Evolutionary conservation across 1,284 basidiomycete genomes (phyloP).

Genomic region (Tilletia walkeri): DNA sequence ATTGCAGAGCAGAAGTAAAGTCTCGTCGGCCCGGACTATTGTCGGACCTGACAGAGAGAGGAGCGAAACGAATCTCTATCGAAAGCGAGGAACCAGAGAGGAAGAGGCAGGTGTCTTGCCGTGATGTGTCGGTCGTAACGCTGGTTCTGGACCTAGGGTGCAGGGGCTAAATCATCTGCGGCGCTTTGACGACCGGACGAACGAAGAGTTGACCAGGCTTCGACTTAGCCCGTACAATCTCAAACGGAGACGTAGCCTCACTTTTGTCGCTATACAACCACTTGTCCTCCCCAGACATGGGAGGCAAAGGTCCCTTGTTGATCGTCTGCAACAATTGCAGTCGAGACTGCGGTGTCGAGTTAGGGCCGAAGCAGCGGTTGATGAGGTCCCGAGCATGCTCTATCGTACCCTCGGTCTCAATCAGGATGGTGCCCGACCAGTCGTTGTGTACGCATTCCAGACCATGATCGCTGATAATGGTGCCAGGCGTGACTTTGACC

Average conservation of each 20-base stretch:
- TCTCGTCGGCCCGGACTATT: too few species aligned
- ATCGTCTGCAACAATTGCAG: background rate
- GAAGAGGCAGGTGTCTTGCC: too few species aligned
- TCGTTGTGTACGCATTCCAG: constrained; percentile 33
- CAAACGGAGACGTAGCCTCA: constrained; percentile 1
- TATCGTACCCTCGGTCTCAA: constrained; percentile 51
- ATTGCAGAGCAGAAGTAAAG: too few species aligned
- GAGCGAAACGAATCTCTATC: too few species aligned
- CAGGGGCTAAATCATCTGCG: background rate
- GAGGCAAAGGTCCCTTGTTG: background rate
- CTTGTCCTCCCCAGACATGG: background rate
- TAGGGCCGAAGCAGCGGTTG: constrained; percentile 27
- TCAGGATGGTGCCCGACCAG: constrained; percentile 37
- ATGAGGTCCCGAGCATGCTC: constrained; percentile 50
- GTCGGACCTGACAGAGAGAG: too few species aligned
- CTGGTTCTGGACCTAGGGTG: background rate
- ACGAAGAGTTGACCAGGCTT: background rate
- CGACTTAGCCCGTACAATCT: constrained; percentile 10
- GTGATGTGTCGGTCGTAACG: background rate
- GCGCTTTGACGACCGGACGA: constrained; percentile 3
- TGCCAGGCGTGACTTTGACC: constrained; percentile 39
- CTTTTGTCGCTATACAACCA: constrained; percentile 2
- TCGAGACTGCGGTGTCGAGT: background rate
- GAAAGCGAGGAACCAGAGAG: too few species aligned
- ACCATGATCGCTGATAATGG: constrained; percentile 37